These are phyloP conservation scores for Bromus sterilis DNA, from an alignment of 176 grass and related monocot genomes.

Conservation along the genomic window DNA sequence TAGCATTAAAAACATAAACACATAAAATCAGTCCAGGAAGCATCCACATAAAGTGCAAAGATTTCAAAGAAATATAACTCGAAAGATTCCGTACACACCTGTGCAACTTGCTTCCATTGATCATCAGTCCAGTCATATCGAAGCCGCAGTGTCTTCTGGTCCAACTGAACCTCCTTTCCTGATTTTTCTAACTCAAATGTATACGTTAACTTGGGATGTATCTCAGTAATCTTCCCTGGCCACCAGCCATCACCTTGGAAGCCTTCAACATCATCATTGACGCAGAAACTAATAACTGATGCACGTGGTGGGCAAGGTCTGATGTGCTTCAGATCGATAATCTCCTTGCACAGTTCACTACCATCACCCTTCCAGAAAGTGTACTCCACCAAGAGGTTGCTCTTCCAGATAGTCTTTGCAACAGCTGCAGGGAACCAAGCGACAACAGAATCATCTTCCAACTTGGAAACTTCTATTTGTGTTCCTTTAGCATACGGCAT, in stretches of 20 bases:
- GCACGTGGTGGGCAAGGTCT: conserved; percentile 39
- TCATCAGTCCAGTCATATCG: conserved; percentile 43
- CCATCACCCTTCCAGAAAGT: background rate
- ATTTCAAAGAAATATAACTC: conserved; percentile 21
- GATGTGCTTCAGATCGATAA: conserved; percentile 51
- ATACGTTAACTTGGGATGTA: conserved; percentile 27
- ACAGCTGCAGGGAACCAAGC: conserved; percentile 56
- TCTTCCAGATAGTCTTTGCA: conserved; percentile 60
- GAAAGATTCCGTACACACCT: conserved; percentile 30
- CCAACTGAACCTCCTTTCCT: conserved; percentile 44
- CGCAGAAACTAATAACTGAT: conserved; percentile 30
- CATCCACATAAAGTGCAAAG: background rate
- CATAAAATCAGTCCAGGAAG: background rate
- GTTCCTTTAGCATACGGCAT: conserved; percentile 26
- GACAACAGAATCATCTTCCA: conserved; percentile 28
- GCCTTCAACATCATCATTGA: conserved; percentile 60
- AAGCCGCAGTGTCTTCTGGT: conserved; percentile 45
- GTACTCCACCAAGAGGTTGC: conserved; percentile 53
- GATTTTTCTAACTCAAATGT: conserved; percentile 33
- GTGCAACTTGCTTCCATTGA: conserved; percentile 38
- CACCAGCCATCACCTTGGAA: conserved; percentile 58
- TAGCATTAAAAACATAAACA: background rate
- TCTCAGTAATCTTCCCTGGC: conserved; percentile 38
- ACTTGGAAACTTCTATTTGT: conserved; percentile 42
- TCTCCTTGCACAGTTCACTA: conserved; percentile 26